Base-by-base conservation (phyloP, 2,329 filamentous ascomycete genomes). In the Hypocreales sp. region DNA sequence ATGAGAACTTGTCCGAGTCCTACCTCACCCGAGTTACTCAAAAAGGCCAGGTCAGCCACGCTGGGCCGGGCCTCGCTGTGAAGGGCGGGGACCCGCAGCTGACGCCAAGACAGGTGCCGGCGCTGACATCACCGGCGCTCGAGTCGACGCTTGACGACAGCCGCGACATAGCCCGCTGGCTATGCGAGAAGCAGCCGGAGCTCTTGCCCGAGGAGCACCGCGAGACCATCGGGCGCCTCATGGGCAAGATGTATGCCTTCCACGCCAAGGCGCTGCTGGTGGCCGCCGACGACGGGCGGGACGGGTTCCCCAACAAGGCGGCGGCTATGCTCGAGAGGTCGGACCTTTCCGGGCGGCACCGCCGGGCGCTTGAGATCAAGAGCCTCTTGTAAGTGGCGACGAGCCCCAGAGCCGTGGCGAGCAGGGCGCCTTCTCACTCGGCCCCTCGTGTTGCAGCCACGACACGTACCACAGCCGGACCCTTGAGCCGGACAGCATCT, bases 321-420 rank as follows among this genome's bases (percentile, higher is more conserved):
- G 45, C 44, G 1, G 44, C 41, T 8, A 35, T 44, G 26, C 40
- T 49, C 2, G 45, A 48, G 31, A 37, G 34, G 11, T 34, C 35
- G 5, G 35, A 37, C 11, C 34, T 49, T 6, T 38, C 42, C 7
- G 39, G 40, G 19, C 25, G 27, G 8, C 38, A 47, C 24, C 45
- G 45, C 2, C 38, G 45, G 20, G 40, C 40, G 2, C 36, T 49
- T 5, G 45, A 49, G 33, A 41, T 47, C 16, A 46, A 45, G 24
- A 47, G 40, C 14, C 25, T 47, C 13, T 45, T 44, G 44, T 48
- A 37, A 40, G 46, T 45, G 7, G 14, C 19, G 7, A 14, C 24
- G 14, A 16, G 19, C 20, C 11, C 10, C 5, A 13, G 18, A 15
- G 8, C 3, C 12, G 8, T 8, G 18, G 10, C 13, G 5, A 12